Conservation (phyloP, 306 rosid genomes). For the Fagus sylvatica region DNA sequence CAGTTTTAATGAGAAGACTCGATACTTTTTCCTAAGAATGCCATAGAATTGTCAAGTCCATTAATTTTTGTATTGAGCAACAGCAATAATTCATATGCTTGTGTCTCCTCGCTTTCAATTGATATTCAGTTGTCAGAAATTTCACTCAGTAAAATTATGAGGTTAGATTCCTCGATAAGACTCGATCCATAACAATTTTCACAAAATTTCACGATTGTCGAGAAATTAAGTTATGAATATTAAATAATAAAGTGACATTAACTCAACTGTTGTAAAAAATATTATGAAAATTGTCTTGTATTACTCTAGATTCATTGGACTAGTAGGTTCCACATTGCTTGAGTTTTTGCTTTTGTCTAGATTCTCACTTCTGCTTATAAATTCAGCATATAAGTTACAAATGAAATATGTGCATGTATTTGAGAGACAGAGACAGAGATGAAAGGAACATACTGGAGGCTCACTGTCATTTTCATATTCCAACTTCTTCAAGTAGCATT, state of each 20-base stretch:
- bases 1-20: neutral
- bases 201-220: too few species aligned
- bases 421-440: neutral
- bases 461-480: neutral
- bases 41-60: neutral
- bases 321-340: neutral
- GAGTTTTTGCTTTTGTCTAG: neutral
- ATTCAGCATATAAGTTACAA: neutral
- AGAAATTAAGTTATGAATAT: too few species aligned
- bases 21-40: too few species aligned
- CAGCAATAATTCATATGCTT: neutral
- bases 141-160: neutral
- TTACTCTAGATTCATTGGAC: neutral
- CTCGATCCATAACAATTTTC: too few species aligned
- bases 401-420: neutral
- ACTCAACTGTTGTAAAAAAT: too few species aligned
- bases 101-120: neutral
- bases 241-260: too few species aligned
- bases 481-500: neutral
- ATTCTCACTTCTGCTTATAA: neutral
- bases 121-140: neutral
- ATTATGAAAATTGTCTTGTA: too few species aligned
- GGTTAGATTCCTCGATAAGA: neutral
- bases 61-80: neutral
- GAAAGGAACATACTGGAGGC: neutral